Percentiles rank a stretch among this genome's conserved stretches.
These are phyloP conservation scores for Teunomyces kruisii DNA, from an alignment of 805 yeast genomes.

Conservation along the genomic window DNA sequence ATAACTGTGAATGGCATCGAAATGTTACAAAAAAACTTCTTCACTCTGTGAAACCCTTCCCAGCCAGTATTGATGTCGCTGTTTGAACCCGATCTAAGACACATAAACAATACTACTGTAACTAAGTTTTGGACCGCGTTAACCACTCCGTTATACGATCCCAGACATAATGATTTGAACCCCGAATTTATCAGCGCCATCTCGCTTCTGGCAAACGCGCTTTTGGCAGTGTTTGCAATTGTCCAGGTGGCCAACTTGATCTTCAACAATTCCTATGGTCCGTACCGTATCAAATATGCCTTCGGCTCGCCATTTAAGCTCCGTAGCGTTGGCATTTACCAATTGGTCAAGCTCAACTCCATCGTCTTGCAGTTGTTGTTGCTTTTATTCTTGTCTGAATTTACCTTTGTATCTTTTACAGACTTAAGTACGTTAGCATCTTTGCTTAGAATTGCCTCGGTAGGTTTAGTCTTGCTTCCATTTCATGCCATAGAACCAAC, in stretches of 20 bases:
- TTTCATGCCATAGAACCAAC: constrained; percentile 46
- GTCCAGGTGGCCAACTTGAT: constrained; percentile 5
- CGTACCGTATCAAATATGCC: constrained; percentile 20
- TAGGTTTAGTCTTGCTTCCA: constrained; percentile 34
- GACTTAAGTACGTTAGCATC: neutral
- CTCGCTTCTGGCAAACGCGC: neutral
- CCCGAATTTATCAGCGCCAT: constrained; percentile 16
- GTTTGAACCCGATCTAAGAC: neutral
- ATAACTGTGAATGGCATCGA: neutral
- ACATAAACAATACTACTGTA: neutral
- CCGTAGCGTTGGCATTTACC: constrained; percentile 8
- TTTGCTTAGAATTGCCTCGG: constrained; percentile 3
- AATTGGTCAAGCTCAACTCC: constrained; percentile 7
- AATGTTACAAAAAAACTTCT: neutral
- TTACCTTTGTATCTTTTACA: neutral
- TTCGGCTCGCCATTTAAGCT: constrained; percentile 17
- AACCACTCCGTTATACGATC: constrained; percentile 14
- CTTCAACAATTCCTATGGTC: constrained; percentile 18
- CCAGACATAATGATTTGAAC: constrained; percentile 15
- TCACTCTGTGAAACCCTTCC: too few species aligned
- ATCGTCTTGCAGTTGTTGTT: constrained; percentile 6
- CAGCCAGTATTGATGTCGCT: neutral
- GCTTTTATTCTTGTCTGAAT: constrained; percentile 1
- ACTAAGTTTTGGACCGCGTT: constrained; percentile 10
- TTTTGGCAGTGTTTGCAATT: constrained; percentile 4